Evolutionary conservation across 768 basidiomycete genomes (phyloP).

Genomic region (Trametes villosa): DNA sequence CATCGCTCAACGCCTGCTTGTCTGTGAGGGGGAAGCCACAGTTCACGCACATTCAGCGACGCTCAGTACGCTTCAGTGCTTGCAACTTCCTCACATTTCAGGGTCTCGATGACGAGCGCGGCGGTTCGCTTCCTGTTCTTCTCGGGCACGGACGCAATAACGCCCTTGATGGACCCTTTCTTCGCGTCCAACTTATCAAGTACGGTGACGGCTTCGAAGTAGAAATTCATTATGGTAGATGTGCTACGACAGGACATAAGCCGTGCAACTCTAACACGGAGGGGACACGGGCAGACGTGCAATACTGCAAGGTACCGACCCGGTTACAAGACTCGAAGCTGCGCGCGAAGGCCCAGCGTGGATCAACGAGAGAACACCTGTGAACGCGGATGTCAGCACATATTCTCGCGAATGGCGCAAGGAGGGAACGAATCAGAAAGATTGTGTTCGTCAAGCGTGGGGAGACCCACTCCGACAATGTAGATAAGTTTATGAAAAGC

Average conservation of each 20-base stretch:
- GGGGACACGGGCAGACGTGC: conserved; percentile 13
- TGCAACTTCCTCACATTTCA: conserved; percentile 77
- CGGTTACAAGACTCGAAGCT: not conserved
- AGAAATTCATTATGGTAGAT: conserved; percentile 79
- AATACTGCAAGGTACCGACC: not conserved
- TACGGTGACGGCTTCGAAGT: conserved; percentile 84
- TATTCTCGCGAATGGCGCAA: not conserved
- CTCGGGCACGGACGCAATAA: conserved; percentile 73
- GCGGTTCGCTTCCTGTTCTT: conserved; percentile 78
- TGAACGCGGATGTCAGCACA: not conserved
- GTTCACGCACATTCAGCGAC: not conserved
- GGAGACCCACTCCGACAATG: conserved; percentile 79
- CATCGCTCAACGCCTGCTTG: conserved; percentile 70
- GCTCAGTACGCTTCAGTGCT: not conserved
- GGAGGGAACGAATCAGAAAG: conserved; percentile 24
- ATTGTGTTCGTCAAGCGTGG: conserved; percentile 54
- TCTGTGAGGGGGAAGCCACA: conserved; percentile 48
- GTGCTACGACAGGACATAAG: conserved; percentile 32
- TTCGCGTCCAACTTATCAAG: conserved; percentile 87
- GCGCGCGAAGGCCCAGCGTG: not conserved
- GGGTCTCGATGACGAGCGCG: conserved; percentile 90
- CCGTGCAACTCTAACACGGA: conserved; percentile 30
- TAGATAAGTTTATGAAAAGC: conserved; percentile 72
- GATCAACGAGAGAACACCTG: not conserved
- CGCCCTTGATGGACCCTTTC: conserved; percentile 90